A percentile compares a stretch with the other conserved stretches of the same genome.
Conservation (phyloP, 1,284 basidiomycete genomes). For the Ceratobasidium sp. region DNA sequence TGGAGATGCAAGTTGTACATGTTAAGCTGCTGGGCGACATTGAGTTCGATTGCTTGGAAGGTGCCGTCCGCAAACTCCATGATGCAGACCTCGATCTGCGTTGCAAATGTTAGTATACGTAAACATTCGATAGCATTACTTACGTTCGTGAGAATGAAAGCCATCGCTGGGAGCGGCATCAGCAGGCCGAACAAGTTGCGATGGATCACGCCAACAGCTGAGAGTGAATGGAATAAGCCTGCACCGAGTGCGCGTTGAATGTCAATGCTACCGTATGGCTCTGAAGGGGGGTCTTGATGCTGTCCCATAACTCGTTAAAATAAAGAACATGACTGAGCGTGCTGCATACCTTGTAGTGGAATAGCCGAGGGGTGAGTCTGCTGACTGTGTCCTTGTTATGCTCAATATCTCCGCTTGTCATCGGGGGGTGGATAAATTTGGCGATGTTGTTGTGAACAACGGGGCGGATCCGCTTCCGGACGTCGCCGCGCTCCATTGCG, state of each 20-base stretch:
- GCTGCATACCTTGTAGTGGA: background rate
- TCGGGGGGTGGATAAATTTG: background rate
- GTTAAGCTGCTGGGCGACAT: background rate
- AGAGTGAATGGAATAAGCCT: background rate
- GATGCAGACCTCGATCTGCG: background rate
- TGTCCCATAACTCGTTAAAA: no score
- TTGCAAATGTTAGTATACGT: background rate
- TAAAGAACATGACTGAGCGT: no score
- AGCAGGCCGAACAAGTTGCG: background rate
- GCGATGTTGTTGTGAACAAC: background rate
- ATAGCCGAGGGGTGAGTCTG: background rate
- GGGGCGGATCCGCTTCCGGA: background rate
- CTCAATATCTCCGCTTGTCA: background rate
- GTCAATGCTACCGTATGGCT: background rate
- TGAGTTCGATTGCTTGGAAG: background rate
- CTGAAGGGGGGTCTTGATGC: no score
- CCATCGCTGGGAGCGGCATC: background rate
- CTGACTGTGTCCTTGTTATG: background rate
- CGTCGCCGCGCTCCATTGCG: background rate
- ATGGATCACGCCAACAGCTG: background rate
- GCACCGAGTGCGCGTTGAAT: background rate
- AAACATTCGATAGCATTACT: background rate
- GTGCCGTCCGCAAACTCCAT: background rate
- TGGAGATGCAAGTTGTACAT: background rate
- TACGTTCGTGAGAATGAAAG: slow-evolving; percentile 6